These are phyloP conservation scores for Iris macrosiphon DNA, from an alignment of 106 monocot species.

Conservation along the genomic window DNA sequence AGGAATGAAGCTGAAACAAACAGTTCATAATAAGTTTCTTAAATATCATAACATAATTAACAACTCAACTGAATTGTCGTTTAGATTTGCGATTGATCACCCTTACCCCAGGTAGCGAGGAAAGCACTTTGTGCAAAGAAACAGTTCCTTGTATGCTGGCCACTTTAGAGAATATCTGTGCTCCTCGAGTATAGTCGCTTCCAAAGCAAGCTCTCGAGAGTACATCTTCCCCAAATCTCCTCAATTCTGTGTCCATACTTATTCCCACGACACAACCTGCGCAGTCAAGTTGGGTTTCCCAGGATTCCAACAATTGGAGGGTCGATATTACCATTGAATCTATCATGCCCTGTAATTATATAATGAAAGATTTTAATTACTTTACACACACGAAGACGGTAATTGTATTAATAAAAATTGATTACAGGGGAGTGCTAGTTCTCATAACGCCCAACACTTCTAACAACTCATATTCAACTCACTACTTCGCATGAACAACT, in stretches of 20 bases:
- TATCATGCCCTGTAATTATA: constrained; percentile 51
- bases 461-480: too few relatives aligned
- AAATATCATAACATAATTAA: too few relatives aligned
- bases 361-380: background rate
- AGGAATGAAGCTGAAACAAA: too few relatives aligned
- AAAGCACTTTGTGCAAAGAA: constrained; percentile 27
- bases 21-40: too few relatives aligned
- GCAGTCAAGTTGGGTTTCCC: constrained; percentile 40
- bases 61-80: too few relatives aligned
- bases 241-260: constrained; percentile 52
- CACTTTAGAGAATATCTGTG: constrained; percentile 52
- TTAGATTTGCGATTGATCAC: too few relatives aligned
- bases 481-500: too few relatives aligned
- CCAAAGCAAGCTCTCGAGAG: constrained; percentile 79
- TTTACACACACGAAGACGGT: too few relatives aligned
- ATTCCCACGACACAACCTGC: constrained; percentile 31
- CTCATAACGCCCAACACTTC: too few relatives aligned
- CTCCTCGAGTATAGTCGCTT: constrained; percentile 46
- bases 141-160: constrained; percentile 35
- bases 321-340: constrained; percentile 56
- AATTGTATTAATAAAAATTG: too few relatives aligned
- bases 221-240: constrained; percentile 48
- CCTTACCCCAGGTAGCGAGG: constrained; percentile 42
- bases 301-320: constrained; percentile 34
- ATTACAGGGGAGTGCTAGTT: too few relatives aligned